Conservation (phyloP, 2,329 filamentous ascomycete species). For the Podosphaera aphanis region DNA sequence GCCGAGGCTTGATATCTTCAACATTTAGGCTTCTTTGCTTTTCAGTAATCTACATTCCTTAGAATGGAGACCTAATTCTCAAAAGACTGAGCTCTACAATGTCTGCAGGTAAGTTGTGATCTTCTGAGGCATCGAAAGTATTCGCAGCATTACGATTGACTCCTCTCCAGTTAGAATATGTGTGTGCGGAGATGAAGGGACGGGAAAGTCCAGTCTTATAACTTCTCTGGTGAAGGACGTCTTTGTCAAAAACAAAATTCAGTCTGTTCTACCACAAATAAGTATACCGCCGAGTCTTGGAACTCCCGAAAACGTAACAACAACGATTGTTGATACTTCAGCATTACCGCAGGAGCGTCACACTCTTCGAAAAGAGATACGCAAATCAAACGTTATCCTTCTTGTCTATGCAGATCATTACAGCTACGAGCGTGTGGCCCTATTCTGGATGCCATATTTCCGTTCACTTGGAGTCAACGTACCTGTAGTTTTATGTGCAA, state of each 20-base stretch:
- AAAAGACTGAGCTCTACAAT: slow-evolving; percentile 12
- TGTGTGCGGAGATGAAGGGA: slow-evolving; percentile 87
- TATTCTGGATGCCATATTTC: slow-evolving; percentile 98
- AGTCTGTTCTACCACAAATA: slow-evolving; percentile 79
- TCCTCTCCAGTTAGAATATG: slow-evolving; percentile 54
- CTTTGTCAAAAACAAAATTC: slow-evolving; percentile 89
- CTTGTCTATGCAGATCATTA: slow-evolving; percentile 97
- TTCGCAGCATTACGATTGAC: slow-evolving; percentile 3
- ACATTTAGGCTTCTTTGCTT: neutral
- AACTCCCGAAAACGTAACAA: slow-evolving; percentile 89
- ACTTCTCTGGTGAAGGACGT: slow-evolving; percentile 92
- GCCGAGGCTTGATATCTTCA: neutral
- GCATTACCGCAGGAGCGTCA: slow-evolving; percentile 82
- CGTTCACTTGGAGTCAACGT: slow-evolving; percentile 96
- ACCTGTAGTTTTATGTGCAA: slow-evolving; percentile 85
- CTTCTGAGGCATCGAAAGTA: neutral
- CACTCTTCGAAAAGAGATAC: slow-evolving; percentile 75
- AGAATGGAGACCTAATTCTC: slow-evolving; percentile 12
- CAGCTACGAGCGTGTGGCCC: slow-evolving; percentile 86
- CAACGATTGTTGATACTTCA: slow-evolving; percentile 92
- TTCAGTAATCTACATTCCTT: neutral
- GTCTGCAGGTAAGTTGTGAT: slow-evolving; percentile 12
- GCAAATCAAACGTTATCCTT: slow-evolving; percentile 90
- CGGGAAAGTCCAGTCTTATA: slow-evolving; percentile 83
- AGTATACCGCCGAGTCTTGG: slow-evolving; percentile 83